Evolutionary conservation across 2,329 filamentous ascomycete genomes (phyloP).

Genomic region (Rhynchosporium agropyri): DNA sequence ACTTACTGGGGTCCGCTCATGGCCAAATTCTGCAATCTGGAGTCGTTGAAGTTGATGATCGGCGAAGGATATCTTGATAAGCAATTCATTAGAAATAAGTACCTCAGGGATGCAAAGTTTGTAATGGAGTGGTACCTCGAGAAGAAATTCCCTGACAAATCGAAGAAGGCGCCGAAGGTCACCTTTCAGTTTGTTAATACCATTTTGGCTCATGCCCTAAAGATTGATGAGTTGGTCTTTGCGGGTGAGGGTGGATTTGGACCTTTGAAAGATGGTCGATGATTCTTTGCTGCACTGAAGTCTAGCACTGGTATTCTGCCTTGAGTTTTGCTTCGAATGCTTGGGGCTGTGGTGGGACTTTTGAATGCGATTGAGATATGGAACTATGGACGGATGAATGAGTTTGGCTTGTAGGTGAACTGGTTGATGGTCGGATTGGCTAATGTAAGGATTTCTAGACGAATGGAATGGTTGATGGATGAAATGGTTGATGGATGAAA

Average conservation of each 20-base stretch:
- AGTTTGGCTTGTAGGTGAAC: too few species aligned
- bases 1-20: slow-evolving; percentile 5
- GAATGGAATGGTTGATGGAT: too few species aligned
- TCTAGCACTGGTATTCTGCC: neutral
- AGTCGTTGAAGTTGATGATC: slow-evolving; percentile 10
- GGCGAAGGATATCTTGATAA: slow-evolving; percentile 1
- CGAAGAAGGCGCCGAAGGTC: slow-evolving; percentile 1
- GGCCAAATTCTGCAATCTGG: slow-evolving; percentile 1
- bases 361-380: too few species aligned
- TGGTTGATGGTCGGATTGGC: too few species aligned
- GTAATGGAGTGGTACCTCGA: neutral
- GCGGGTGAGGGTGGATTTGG: slow-evolving; percentile 8
- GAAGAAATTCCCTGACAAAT: neutral
- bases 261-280: neutral
- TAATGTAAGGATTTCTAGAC: too few species aligned
- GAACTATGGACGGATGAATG: too few species aligned
- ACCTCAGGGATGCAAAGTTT: neutral
- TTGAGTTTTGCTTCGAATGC: neutral
- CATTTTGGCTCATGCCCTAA: neutral
- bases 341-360: too few species aligned
- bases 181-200: neutral
- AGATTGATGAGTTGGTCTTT: neutral
- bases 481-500: too few species aligned
- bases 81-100: neutral
- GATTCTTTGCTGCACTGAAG: neutral